Conservation (phyloP, 1,139 yeast species). For the Protomyces pachydermus region DNA sequence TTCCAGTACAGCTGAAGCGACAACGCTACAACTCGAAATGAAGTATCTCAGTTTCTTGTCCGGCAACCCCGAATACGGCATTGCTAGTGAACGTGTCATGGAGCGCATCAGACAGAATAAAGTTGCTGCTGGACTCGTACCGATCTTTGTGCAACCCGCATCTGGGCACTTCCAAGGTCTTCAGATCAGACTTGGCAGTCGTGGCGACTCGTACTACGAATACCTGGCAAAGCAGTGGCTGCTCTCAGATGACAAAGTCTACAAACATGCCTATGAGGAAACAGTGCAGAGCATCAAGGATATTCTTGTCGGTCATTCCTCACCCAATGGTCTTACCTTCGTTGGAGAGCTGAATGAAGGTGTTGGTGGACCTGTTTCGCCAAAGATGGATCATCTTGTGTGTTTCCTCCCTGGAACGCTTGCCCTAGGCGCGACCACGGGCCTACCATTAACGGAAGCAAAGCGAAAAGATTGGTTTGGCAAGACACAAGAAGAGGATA, state of each 20-base stretch:
- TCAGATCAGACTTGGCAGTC: conserved; percentile 72
- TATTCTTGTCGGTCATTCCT: conserved; percentile 56
- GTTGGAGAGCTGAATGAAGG: conserved; percentile 79
- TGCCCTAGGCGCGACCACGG: conserved; percentile 85
- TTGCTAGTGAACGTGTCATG: conserved; percentile 53
- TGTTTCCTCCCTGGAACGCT: conserved; percentile 89
- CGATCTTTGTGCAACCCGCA: conserved; percentile 71
- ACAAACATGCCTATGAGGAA: conserved; percentile 69
- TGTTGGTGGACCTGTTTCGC: conserved; percentile 52
- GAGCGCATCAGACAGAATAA: conserved; percentile 52
- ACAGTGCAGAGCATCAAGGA: conserved; percentile 69
- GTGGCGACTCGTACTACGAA: conserved; percentile 93
- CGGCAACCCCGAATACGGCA: conserved; percentile 76
- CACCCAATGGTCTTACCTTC: conserved; percentile 60
- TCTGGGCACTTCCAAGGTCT: conserved; percentile 64
- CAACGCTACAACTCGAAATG: conserved; percentile 83
- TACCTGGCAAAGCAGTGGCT: conserved; percentile 80
- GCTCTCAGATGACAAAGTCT: conserved; percentile 64
- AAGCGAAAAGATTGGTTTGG: conserved; percentile 45
- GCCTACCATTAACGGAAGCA: conserved; percentile 49
- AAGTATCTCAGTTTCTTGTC: conserved; percentile 76
- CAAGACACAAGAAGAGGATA: conserved; percentile 50
- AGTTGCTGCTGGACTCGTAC: conserved; percentile 73
- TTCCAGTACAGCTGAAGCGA: conserved; percentile 83
- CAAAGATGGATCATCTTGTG: conserved; percentile 90